A percentile compares a stretch with the other conserved stretches of the same genome.
Conservation (phyloP, 805 yeast genomes). For the Brettanomyces nanus region DNA sequence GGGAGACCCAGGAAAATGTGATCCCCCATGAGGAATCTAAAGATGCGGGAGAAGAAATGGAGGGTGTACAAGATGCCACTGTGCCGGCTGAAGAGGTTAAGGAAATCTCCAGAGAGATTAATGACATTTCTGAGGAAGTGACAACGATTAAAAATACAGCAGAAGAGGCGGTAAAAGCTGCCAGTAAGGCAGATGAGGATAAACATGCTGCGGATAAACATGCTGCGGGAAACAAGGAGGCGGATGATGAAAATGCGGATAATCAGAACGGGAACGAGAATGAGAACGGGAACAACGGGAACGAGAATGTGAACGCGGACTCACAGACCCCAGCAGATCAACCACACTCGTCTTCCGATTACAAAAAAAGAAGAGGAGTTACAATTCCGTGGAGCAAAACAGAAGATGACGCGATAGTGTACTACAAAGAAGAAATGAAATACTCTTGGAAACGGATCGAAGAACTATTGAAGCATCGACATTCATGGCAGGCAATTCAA, state of each 20-base stretch:
- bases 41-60: slow-evolving; percentile 3
- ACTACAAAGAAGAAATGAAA: slow-evolving; percentile 29
- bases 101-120: slow-evolving; percentile 2
- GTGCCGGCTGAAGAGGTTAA: slow-evolving; percentile 2
- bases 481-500: slow-evolving; percentile 40
- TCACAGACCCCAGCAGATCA: too few relatives aligned
- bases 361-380: slow-evolving; percentile 3
- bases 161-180: background rate
- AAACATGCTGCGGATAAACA: slow-evolving; percentile 1
- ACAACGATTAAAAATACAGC: slow-evolving; percentile 1
- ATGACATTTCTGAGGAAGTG: too few relatives aligned
- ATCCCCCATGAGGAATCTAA: slow-evolving; percentile 4
- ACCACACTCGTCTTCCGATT: background rate
- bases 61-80: slow-evolving; percentile 3
- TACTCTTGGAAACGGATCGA: slow-evolving; percentile 34
- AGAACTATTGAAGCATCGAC: slow-evolving; percentile 22
- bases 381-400: slow-evolving; percentile 26
- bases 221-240: slow-evolving; percentile 5
- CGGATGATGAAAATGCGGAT: slow-evolving; percentile 5
- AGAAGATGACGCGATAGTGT: slow-evolving; percentile 29
- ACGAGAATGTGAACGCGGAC: slow-evolving; percentile 3
- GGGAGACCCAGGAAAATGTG: slow-evolving; percentile 1
- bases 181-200: slow-evolving; percentile 2
- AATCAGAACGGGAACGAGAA: background rate
- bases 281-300: background rate